These are phyloP conservation scores for Penicillium ochrochloron DNA, from an alignment of 495 filamentous ascomycete species.

Conservation along the genomic window DNA sequence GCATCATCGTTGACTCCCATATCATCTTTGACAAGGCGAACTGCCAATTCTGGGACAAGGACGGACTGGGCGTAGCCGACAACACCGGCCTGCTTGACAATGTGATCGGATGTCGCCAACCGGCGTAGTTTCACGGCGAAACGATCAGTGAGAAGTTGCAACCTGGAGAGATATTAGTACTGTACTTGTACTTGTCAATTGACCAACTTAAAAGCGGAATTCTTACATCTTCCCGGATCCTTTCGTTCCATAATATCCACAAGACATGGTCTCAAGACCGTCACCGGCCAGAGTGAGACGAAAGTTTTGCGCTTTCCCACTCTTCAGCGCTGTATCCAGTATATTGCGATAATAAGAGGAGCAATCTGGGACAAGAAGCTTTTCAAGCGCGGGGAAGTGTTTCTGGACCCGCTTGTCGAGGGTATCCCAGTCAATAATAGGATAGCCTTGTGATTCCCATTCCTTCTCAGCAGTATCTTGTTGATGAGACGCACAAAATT, in stretches of 20 bases:
- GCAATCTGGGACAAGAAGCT: slow-evolving; percentile 59
- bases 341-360: slow-evolving; percentile 65
- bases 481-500: slow-evolving; percentile 77
- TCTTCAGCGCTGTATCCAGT: slow-evolving; percentile 60
- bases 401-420: slow-evolving; percentile 66
- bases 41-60: slow-evolving; percentile 81
- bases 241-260: slow-evolving; percentile 87
- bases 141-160: slow-evolving; percentile 65
- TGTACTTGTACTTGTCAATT: background rate
- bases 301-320: slow-evolving; percentile 64
- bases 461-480: slow-evolving; percentile 57
- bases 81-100: slow-evolving; percentile 72
- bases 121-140: slow-evolving; percentile 67
- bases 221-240: slow-evolving; percentile 69
- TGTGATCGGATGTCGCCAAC: slow-evolving; percentile 64
- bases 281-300: slow-evolving; percentile 51
- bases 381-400: slow-evolving; percentile 59
- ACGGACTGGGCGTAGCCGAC: slow-evolving; percentile 82
- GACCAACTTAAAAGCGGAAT: background rate
- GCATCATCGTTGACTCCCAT: slow-evolving; percentile 68
- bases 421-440: slow-evolving; percentile 73
- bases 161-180: slow-evolving; percentile 36
- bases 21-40: slow-evolving; percentile 82
- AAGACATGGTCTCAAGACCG: slow-evolving; percentile 51
- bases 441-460: slow-evolving; percentile 72